These are phyloP conservation scores for Aspergillus homomorphus DNA, from an alignment of 495 filamentous ascomycete genomes.

Conservation along the genomic window DNA sequence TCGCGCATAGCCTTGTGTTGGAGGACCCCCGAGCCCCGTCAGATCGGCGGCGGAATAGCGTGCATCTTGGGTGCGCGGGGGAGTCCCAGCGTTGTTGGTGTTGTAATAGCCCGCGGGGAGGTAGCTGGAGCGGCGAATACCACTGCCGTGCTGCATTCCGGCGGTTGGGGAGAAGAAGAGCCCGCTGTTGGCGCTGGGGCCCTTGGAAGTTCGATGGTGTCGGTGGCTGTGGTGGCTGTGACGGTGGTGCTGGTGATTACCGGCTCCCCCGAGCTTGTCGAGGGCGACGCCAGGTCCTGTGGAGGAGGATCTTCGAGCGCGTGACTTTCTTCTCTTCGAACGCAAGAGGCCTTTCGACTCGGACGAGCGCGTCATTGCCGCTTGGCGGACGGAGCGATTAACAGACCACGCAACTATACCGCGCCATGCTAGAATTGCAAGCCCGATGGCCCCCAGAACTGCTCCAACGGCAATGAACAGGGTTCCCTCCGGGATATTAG, in stretches of 20 bases:
- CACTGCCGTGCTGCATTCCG: constrained; percentile 37
- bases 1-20: constrained; percentile 35
- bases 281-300: constrained; percentile 45
- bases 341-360: constrained; percentile 61
- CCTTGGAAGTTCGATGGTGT: constrained; percentile 32
- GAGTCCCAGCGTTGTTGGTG: constrained; percentile 51
- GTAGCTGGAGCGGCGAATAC: constrained; percentile 64
- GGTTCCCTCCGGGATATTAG: constrained; percentile 87
- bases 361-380: constrained; percentile 67
- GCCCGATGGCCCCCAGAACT: constrained; percentile 74
- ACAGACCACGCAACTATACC: constrained; percentile 86
- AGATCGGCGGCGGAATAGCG: constrained; percentile 14
- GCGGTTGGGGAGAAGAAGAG: constrained; percentile 97
- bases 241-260: constrained; percentile 14
- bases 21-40: constrained; percentile 21
- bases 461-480: constrained; percentile 95
- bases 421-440: constrained; percentile 82
- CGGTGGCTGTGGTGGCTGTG: constrained; percentile 38
- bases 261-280: constrained; percentile 43
- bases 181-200: constrained; percentile 49
- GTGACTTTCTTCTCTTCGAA: constrained; percentile 52
- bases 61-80: constrained; percentile 35
- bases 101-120: constrained; percentile 93
- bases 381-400: constrained; percentile 79
- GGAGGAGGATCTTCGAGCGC: constrained; percentile 9